A percentile compares a stretch with the other conserved stretches of the same genome.
phyloP scores from a whole-genome alignment of 805 yeast genomes.

The Wickerhamomyces alni region DNA sequence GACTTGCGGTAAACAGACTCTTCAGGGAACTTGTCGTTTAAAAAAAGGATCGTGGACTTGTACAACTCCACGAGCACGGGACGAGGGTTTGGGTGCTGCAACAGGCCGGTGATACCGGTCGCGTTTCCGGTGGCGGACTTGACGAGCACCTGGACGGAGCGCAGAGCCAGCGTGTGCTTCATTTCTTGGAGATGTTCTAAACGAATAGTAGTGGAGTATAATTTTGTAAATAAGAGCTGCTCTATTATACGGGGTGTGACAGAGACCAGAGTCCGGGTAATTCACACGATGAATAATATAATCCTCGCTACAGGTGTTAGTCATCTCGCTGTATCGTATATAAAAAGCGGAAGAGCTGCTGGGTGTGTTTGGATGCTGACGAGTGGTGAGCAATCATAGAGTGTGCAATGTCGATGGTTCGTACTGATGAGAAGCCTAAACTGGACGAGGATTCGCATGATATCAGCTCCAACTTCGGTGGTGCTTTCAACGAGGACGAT shows the following conservation, averaged over 20 bases:
- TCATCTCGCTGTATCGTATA: too few species aligned
- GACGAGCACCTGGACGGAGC: constrained; percentile 43
- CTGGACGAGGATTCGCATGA: not conserved
- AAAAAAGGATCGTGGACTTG: constrained; percentile 55
- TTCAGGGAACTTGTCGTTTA: constrained; percentile 58
- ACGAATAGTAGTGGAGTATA: too few species aligned
- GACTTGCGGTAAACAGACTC: constrained; percentile 73
- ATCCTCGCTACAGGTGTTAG: too few species aligned
- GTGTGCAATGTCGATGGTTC: too few species aligned
- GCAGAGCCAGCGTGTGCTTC: constrained; percentile 27
- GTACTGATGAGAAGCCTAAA: not conserved
- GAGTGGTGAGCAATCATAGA: too few species aligned
- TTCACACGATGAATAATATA: too few species aligned
- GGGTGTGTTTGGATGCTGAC: too few species aligned
- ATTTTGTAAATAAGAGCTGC: too few species aligned
- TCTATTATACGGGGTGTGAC: too few species aligned
- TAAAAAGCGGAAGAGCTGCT: too few species aligned
- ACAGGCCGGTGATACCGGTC: constrained; percentile 75
- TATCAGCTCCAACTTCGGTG: constrained; percentile 2
- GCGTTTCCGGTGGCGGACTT: constrained; percentile 61
- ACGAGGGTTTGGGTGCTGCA: constrained; percentile 78
- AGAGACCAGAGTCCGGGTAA: too few species aligned
- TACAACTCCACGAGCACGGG: constrained; percentile 70
- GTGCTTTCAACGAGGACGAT: constrained; percentile 23
- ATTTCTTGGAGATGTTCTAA: too few species aligned